phyloP scores from a whole-genome alignment of 1,139 yeast species.

The Geotrichum histeridarum region DNA sequence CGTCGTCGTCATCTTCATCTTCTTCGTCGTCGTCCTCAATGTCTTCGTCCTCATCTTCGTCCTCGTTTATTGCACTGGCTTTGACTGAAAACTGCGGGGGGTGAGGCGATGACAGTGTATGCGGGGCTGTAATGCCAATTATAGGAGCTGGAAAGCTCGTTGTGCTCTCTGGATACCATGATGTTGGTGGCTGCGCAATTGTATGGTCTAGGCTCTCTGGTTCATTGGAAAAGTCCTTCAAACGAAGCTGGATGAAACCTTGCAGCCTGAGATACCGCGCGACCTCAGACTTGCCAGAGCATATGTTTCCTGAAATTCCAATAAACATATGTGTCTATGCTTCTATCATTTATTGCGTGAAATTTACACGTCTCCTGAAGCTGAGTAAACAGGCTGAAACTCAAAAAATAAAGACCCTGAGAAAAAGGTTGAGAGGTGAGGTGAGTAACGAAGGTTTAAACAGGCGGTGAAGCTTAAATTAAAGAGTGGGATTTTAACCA shows the following conservation, averaged over 20 bases:
- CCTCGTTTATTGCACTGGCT: not conserved
- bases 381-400: too few species aligned
- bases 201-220: constrained; percentile 4
- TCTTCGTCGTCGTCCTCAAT: not conserved
- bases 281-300: constrained; percentile 67
- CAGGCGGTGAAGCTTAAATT: not conserved
- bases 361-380: not conserved
- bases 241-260: constrained; percentile 46
- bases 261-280: constrained; percentile 53
- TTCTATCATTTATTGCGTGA: not conserved
- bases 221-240: constrained; percentile 13
- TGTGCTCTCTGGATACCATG: not conserved
- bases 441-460: not conserved
- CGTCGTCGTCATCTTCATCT: constrained; percentile 1
- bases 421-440: not conserved
- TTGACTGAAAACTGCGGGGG: not conserved
- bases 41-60: not conserved
- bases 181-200: not conserved
- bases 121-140: not conserved
- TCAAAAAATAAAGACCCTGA: not conserved
- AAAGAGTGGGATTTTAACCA: not conserved
- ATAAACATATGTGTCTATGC: constrained; percentile 50
- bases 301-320: constrained; percentile 67
- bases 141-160: not conserved
- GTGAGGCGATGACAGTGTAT: not conserved